Evolutionary conservation across 805 yeast species (phyloP), one percentile per base, ranked within the genome.

Genomic region (Candida incommunis): DNA sequence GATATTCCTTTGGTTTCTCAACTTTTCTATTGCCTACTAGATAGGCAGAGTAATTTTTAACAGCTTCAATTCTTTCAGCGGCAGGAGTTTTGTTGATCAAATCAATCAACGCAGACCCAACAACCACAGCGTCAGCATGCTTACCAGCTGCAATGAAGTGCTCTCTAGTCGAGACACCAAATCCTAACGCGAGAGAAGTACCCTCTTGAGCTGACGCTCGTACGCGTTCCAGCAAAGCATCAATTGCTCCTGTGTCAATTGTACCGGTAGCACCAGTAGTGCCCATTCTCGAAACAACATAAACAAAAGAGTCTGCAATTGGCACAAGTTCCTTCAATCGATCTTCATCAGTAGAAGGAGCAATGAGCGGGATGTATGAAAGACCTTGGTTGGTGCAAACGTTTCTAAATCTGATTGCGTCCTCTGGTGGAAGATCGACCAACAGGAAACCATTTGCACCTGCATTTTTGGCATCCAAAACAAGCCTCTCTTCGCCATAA

Each of bases 341-440:
- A 44, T 81, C 92, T 58, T 90, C 90, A 34, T 95, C 82, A 42
- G 98, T 92, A 26, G 95, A 83, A 40, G 98, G 99, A 1, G 98
- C 96, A 42, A 92, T 94, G 48, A 92, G 69, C 34, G 99, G 99
- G 49, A 92, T 78, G 60, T 87, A 87, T 44, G 90, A 78, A 51
- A 92, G 64, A 5, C 85, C 94, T 47, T 72, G 67, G 43, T 69
- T 64, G 23, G 80, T 59, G 61, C 95, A 85, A 43, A 70, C 68
- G 46, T 76, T 70, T 69, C 98, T 78, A 63, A 90, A 82, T 52
- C 82, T 77, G 52, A 83, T 71, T 18, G 98, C 97, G 65, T 88
- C 97, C 71, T 92, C 96, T 23, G 98, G 98, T 43, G 99, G 99
- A 55, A 92, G 70, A 63, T 92, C 99, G 40, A 90, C 96, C 43